These are phyloP conservation scores for Cyberlindnera bimundalis DNA, from an alignment of 805 yeast species.

Conservation along the genomic window DNA sequence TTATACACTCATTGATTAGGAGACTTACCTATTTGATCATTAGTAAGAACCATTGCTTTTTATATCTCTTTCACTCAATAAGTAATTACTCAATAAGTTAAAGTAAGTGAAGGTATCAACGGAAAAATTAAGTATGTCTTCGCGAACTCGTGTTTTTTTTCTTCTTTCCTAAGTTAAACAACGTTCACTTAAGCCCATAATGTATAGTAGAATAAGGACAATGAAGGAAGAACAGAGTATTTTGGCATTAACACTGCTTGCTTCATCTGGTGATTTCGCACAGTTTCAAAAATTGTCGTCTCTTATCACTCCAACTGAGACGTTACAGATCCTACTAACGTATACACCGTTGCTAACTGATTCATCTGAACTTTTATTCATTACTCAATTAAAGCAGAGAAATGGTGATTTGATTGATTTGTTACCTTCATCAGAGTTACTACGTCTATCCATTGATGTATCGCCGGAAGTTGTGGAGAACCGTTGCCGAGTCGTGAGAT, in stretches of 20 bases:
- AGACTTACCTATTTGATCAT: no score
- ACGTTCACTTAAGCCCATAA: no score
- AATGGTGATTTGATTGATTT: slow-evolving; percentile 5
- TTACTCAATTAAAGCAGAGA: not conserved
- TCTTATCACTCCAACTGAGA: not conserved
- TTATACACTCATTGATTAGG: no score
- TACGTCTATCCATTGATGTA: slow-evolving; percentile 8
- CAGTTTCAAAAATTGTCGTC: slow-evolving; percentile 3
- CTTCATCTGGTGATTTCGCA: slow-evolving; percentile 1
- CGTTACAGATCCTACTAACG: slow-evolving; percentile 8
- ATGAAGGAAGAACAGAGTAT: slow-evolving; percentile 7
- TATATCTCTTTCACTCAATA: no score
- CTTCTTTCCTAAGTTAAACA: no score
- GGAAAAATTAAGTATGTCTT: not conserved
- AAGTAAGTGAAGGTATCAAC: no score
- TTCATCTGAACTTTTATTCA: slow-evolving; percentile 8
- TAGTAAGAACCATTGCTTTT: no score
- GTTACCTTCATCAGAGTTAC: not conserved
- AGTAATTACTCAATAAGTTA: no score
- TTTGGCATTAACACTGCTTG: slow-evolving; percentile 7
- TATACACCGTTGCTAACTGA: slow-evolving; percentile 14
- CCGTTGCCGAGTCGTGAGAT: slow-evolving; percentile 3
- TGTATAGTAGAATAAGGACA: no score
- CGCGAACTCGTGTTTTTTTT: not conserved
- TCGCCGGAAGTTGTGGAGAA: slow-evolving; percentile 4